Base-by-base conservation (phyloP, 805 yeast genomes). In the Brettanomyces naardenensis region DNA sequence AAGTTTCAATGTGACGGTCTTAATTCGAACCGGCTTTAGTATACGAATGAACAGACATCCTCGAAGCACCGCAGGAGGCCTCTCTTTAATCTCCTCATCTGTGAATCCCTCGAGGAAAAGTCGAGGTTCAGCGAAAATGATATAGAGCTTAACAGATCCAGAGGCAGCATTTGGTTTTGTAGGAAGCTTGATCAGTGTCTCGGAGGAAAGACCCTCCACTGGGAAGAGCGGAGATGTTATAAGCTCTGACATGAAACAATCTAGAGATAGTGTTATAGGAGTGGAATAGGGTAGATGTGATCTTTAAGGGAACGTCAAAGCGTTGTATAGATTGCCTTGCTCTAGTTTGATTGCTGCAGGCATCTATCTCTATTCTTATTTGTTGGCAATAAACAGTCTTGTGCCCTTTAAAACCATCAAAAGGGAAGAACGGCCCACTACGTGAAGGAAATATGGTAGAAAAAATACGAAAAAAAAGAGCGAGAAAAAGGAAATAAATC, bases 51-150 rank as follows among this genome's bases (percentile, higher is more conserved):
- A 72, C 15, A 89, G 61, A 21, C 88, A 75, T 2, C 97, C 97
- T 38, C 97, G 68, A 26, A 89, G 66, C 35, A 89, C 59, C 2
- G 90, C 72, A 1, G 96, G 95, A 4, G 90, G 85, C 33, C 81
- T 64, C 15, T 72, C 75, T 22, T 62, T 60, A 45, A 70, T 75
- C 49, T 86, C 95, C 7, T 70, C 61, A 1, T 73, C 63, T 19
- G 77, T 76, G 54, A 85, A 88, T 0, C 97, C 97, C 52, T 84
- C 89, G 7, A 89, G 70, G 49, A 80, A 89, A 13, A 89, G 61
- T 28, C 71, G 76, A 26, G 83, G 84, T 55, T 89, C 97, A 0
- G 95, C 87, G 14, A 88, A 72, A 6, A 80, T 73, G 6, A 87
- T 60, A 48, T 74, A 84, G n/a, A 84, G 56, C 44, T 80, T 75